Base-by-base conservation (phyloP, 2,329 filamentous ascomycete species). In the Podosphaera fusca region DNA sequence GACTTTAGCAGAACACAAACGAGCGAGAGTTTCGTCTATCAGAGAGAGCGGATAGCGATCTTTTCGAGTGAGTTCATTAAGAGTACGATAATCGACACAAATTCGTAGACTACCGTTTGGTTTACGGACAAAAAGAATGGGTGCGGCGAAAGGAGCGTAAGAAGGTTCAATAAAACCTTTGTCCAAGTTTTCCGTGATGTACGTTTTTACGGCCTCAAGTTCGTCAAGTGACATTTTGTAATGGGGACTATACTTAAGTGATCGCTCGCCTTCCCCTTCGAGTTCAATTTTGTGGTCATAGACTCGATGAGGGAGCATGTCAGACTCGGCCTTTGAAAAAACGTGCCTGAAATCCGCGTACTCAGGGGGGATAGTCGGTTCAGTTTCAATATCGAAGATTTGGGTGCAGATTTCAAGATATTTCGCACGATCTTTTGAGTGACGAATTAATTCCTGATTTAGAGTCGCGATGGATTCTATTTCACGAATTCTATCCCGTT, bases 31-130 rank as follows among this genome's bases (percentile, higher is more conserved):
- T 29, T 55, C 34, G n/a, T 42, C 34, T 29, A 55, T 38, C 6
- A 58, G 35, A n/a, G 45, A 46, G 10, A 53, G 33, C 2, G 35
- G 45, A 29, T 58, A 58, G 14, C 34, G 45, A 31, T 58, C 38
- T 30, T 56, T 58, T 35, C 40, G 42, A 5, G 56, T 58, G 31
- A 58, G 33, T 10, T 10, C 40, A 4, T 45, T 45, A n/a, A 45
- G 40, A 45, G 40, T n/a, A 12, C 40, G 40, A n/a, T 12, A 45
- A 4, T 45, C 40, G 4, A 45, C 21, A 45, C 40, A 45, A 3
- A 45, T 12, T 12, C 40, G 21, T 12, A 45, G 40, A 12, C 40
- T 45, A 12, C 40, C 4, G 40, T 45, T n/a, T 2, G 40, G 21
- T 45, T 45, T 45, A 12, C 40, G 40, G 21, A 45, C 40, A 4